Evolutionary conservation across 2,329 filamentous ascomycete genomes (phyloP).

Genomic region (Eutypella sp.): DNA sequence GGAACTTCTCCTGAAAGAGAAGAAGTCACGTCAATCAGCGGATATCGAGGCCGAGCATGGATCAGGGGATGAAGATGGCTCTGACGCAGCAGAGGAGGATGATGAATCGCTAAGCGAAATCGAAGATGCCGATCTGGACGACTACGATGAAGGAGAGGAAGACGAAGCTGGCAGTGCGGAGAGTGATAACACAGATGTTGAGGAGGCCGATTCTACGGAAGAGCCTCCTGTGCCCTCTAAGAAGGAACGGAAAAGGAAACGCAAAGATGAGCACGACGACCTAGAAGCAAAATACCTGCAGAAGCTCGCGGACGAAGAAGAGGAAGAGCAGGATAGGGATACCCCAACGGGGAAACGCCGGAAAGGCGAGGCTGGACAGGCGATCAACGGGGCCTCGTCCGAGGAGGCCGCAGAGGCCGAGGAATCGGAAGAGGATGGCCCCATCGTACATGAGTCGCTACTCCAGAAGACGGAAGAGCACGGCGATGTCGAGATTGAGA

Average conservation of each 20-base stretch:
- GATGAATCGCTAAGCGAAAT: slow-evolving; percentile 32
- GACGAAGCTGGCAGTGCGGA: slow-evolving; percentile 28
- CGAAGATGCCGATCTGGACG: slow-evolving; percentile 33
- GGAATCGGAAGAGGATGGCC: slow-evolving; percentile 36
- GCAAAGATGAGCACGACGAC: slow-evolving; percentile 63
- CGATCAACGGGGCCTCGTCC: slow-evolving; percentile 7
- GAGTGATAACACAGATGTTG: slow-evolving; percentile 30
- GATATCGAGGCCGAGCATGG: slow-evolving; percentile 15
- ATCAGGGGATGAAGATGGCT: slow-evolving; percentile 12
- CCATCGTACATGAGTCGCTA: slow-evolving; percentile 53
- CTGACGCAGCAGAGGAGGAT: slow-evolving; percentile 24
- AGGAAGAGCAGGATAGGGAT: slow-evolving; percentile 37
- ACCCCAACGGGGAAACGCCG: slow-evolving; percentile 47
- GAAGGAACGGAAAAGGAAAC: slow-evolving; percentile 59
- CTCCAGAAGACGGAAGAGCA: slow-evolving; percentile 42
- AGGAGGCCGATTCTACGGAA: slow-evolving; percentile 32
- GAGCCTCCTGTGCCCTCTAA: slow-evolving; percentile 37
- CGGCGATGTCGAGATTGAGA: slow-evolving; percentile 62
- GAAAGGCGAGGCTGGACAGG: slow-evolving; percentile 36
- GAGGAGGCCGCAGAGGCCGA: slow-evolving; percentile 27
- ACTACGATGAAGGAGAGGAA: slow-evolving; percentile 39
- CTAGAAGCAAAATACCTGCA: slow-evolving; percentile 67
- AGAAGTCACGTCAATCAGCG: slow-evolving; percentile 26
- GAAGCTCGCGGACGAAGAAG: slow-evolving; percentile 56
- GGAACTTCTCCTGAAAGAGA: slow-evolving; percentile 27